Evolutionary conservation across 257 asterid species (phyloP), one percentile per base, ranked within the genome.

Genomic region (Echium plantagineum): DNA sequence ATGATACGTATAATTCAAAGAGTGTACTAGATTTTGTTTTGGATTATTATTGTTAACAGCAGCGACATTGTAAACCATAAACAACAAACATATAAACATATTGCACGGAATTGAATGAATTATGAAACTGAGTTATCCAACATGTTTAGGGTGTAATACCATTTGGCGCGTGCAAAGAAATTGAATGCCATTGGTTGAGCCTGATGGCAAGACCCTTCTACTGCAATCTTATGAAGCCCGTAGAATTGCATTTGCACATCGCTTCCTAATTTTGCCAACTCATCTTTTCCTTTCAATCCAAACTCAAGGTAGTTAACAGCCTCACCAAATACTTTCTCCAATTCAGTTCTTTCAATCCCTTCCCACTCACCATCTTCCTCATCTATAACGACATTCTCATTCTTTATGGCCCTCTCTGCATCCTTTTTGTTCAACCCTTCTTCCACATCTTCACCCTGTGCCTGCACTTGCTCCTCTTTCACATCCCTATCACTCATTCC

Each of bases 351-450:
- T 77, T 90, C 97, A 22, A 90, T 74, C 21, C 94, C 95, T 64
- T 90, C 97, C 97, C 97, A 90, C 71, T 87, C 97, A 66, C 85
- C 97, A 69, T 80, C 88, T 35, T 52, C 78, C 59, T 59, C 77
- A 59, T 51, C 76, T 56, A 58, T 53, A 55, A 6, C 19, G 22
- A 52, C 55, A 8, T 35, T 58, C 55, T 58, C 73, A 31, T 62
- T 47, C 52, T 60, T 53, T 62, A 15, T 46, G 30, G 21, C 72
- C n/a, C 64, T 66, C 55, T 42, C 60, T 69, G 38, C 76, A 48
- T 72, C 77, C 18, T 56, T 46, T 59, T 56, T 22, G 28, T 66
- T 66, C 6, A 67, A 21, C 57, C 61, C 62, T 21, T 53, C 66
- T 66, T 42, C 57, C 52, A 48, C 32, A 59, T 60, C 66, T 4